Conservation (phyloP, 2,329 filamentous ascomycete species). For the Pestalotiopsis sp. region DNA sequence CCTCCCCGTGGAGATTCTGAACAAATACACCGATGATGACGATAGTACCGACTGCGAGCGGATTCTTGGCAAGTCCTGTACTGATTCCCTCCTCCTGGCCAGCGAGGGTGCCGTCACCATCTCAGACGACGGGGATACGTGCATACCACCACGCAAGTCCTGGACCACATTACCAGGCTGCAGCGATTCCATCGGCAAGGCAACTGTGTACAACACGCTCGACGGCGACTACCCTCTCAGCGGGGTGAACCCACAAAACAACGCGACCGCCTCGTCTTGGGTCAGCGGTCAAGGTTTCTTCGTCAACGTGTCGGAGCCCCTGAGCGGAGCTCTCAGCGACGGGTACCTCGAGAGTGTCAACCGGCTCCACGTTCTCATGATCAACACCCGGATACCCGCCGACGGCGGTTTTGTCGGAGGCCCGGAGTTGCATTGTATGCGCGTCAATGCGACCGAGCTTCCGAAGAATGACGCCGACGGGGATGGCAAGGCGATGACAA, state of each 20-base stretch:
- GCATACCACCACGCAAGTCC: too few species aligned
- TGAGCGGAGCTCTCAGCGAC: not conserved
- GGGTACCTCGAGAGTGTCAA: not conserved
- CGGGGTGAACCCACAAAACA: not conserved
- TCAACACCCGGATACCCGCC: not conserved
- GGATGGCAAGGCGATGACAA: not conserved
- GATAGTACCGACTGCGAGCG: not conserved
- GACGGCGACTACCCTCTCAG: not conserved
- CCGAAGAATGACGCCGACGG: not conserved
- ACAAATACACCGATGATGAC: not conserved
- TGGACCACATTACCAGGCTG: too few species aligned
- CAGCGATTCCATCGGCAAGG: too few species aligned
- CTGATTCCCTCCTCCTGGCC: not conserved
- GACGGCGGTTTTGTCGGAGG: not conserved
- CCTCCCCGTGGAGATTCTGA: not conserved
- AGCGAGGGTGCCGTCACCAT: too few species aligned
- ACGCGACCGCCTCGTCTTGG: not conserved
- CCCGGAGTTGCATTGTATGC: not conserved
- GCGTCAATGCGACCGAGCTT: constrained; percentile 6
- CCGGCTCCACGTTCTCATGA: constrained; percentile 7
- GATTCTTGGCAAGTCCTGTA: not conserved
- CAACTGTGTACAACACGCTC: too few species aligned
- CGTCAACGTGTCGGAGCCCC: not conserved
- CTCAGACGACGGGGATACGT: too few species aligned
- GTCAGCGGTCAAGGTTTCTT: not conserved